Percentiles rank a stretch among this genome's conserved stretches.
These are phyloP conservation scores for Trichoderma orchidacearum DNA, from an alignment of 495 filamentous ascomycete genomes.

Conservation along the genomic window DNA sequence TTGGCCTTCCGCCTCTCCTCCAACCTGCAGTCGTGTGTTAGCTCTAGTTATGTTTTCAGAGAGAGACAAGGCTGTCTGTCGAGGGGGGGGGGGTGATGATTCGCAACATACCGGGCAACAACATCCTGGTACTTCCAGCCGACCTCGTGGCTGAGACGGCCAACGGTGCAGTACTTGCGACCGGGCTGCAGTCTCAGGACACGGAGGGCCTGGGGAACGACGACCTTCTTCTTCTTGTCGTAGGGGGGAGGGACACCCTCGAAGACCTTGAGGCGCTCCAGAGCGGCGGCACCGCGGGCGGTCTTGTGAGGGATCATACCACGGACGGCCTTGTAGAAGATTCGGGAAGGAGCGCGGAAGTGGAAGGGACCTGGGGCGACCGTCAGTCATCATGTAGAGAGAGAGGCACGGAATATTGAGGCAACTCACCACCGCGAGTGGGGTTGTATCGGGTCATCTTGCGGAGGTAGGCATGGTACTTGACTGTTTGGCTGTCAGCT, in stretches of 20 bases:
- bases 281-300: slow-evolving; percentile 83
- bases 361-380: slow-evolving; percentile 75
- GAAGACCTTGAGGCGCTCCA: slow-evolving; percentile 98
- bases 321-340: slow-evolving; percentile 99
- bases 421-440: slow-evolving; percentile 77
- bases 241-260: slow-evolving; percentile 98
- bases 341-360: slow-evolving; percentile 95
- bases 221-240: slow-evolving; percentile 98
- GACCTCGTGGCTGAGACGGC: slow-evolving; percentile 93
- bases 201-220: slow-evolving; percentile 94
- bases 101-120: slow-evolving; percentile 73
- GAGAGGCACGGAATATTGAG: slow-evolving; percentile 4
- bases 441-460: slow-evolving; percentile 99
- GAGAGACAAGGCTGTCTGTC: background rate
- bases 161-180: slow-evolving; percentile 98
- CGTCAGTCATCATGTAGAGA: too few relatives aligned
- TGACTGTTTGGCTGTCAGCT: slow-evolving; percentile 47
- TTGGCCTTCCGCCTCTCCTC: slow-evolving; percentile 99
- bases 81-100: background rate
- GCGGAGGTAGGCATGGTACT: slow-evolving; percentile 99
- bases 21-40: slow-evolving; percentile 49
- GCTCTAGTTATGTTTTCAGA: slow-evolving; percentile 11
- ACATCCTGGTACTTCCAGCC: slow-evolving; percentile 99
- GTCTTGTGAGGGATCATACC: slow-evolving; percentile 99
- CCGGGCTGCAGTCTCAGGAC: slow-evolving; percentile 91